Base-by-base conservation (phyloP, 2,329 filamentous ascomycete species). In the Fusarium multiceps region DNA sequence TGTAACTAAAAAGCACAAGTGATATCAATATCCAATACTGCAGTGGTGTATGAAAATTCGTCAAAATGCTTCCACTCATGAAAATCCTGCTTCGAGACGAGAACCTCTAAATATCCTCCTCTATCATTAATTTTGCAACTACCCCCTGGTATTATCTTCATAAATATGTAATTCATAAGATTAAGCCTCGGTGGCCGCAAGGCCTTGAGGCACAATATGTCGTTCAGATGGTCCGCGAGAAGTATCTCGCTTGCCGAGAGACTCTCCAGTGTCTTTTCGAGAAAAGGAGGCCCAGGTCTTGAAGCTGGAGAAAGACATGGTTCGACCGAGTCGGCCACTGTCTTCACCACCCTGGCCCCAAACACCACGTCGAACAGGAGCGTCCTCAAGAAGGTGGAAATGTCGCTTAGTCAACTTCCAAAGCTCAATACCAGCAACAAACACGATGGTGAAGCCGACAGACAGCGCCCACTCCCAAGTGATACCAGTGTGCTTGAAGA, bases 391-490 rank as follows among this genome's bases (percentile, higher is more conserved):
- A 27, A 87, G 80, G 58, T 80, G 78, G 72, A 84, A 83, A 46
- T 76, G 73, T 51, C 91, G 83, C 87, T 94, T 94, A 65, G 80
- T 78, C 73, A 85, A 85, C 82, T 94, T 93, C 91, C 91, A 94
- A 12, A 81, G 77, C 82, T 94, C 92, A 42, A 93, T 85, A 27
- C 90, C 89, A 0, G 84, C 78, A 48, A 94, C 85, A 75, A 91
- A 94, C 6, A 92, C 75, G 14, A 90, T 68, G 0, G 89, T 86
- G 61, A 87, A 88, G 21, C 89, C 86, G 32, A 92, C 82, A 1
- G 91, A 87, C 8, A 94, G 82, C 3, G 85, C 88, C 91, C 91
- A 94, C 77, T 93, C 92, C 92, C 92, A 94, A 20, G 82, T 85
- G 72, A 94, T 93, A 20, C 83, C 85, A 10, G 81, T 85, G 80